Base-by-base conservation (phyloP, 768 basidiomycete species). In the Tephrocybe sp. region DNA sequence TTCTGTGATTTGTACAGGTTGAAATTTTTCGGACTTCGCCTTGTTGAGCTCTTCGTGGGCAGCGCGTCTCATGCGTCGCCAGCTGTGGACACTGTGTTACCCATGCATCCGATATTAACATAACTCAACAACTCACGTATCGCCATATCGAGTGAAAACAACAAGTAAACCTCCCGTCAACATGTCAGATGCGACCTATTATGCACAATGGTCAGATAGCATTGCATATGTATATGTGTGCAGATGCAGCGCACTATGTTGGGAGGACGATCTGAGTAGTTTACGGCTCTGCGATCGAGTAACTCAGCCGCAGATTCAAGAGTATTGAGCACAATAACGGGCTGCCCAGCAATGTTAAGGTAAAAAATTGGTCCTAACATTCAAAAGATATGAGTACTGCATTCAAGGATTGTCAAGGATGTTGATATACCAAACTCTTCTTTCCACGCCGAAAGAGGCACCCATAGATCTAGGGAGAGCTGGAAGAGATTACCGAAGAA, bases 51-150 rank as follows among this genome's bases (percentile, higher is more conserved):
- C 65, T 37, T 71, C 69, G 50, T 71, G 66, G 3, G 63, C 63
- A 1, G 68, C 65, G 15, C 68, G 62, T 17, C 70, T 65, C 65
- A 68, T 65, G 12, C 65, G 56, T 23, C 67, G 62, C 70, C 69
- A 72, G 23, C 69, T 72, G n/a, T n/a, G n/a, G n/a, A n/a, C n/a
- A n/a, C n/a, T n/a, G n/a, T n/a, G n/a, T n/a, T n/a, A n/a, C n/a
- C n/a, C n/a, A n/a, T n/a, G n/a, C n/a, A n/a, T n/a, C n/a, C n/a
- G n/a, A n/a, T n/a, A n/a, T n/a, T n/a, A n/a, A n/a, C n/a, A n/a
- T n/a, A n/a, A n/a, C n/a, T n/a, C n/a, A n/a, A n/a, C n/a, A n/a
- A n/a, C n/a, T n/a, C n/a, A 68, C 65, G 51, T 21, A 32, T 66
- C 59, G 15, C 55, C 56, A 38, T 64, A 36, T 36, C 34, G 51